Base-by-base conservation (phyloP, 805 yeast genomes). In the Zygosaccharomyces bailii region DNA sequence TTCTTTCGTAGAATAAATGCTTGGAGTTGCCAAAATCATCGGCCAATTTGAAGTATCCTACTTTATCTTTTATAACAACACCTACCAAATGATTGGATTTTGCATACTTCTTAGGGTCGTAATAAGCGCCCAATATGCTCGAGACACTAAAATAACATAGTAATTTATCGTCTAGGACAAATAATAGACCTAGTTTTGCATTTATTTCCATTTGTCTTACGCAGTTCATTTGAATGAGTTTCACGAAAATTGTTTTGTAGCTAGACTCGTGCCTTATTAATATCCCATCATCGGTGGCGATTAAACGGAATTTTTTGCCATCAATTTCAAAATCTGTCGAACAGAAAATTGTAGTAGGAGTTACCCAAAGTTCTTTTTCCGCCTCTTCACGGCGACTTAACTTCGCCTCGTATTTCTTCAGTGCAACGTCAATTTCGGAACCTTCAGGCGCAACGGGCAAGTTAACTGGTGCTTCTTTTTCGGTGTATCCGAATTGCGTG, bases 401-500 rank as follows among this genome's bases (percentile, higher is more conserved):
- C 17, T 43, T 36, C 4, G 35, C 8, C 61, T 52, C 73, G 46
- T 52, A 69, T 44, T 34, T 59, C 41, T 44, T 67, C 55, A 59
- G 66, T 27, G 65, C 77, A 46, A 31, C 56, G 54, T 75, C 75
- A 27, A 80, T 61, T 5, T 77, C 81, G 19, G 82, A 82, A 13
- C 73, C 69, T 16, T 72, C 67, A 0, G 78, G 73, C 42, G 76
- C 71, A 1, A 77, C 60, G 4, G 82, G 84, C 32, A 84, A 43
- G 55, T 75, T 80, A 2, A 60, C 59, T 1, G 80, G 72, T 16
- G 73, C 69, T 32, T 72, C 75, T 5, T 71, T 66, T 2, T 71
- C 74, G n/a, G 79, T 84, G 60, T 82, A 84, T 1, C 80, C 82
- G 63, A 86, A 86, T 19, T 74, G 70, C 53, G 80, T 84, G 5